Evolutionary conservation across 345 rosid genomes (phyloP).

Genomic region (Pistacia integerrima): DNA sequence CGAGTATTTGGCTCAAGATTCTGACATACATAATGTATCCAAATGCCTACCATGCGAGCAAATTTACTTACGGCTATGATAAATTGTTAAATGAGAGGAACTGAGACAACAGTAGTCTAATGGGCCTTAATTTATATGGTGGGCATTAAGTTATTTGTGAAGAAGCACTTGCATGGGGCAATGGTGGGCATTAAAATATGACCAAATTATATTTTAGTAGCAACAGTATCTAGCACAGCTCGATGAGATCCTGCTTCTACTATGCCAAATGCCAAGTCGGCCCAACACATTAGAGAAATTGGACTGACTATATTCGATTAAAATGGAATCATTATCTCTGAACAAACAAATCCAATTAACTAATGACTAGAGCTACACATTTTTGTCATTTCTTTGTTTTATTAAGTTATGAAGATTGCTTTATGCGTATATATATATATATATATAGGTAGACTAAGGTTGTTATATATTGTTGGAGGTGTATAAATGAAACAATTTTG

Average conservation of each 20-base stretch:
- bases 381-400: no score
- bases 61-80: no score
- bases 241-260: not conserved
- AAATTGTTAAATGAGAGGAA: no score
- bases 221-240: constrained; percentile 9
- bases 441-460: no score
- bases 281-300: not conserved
- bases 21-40: no score
- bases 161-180: not conserved
- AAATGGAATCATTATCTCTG: not conserved
- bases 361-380: no score
- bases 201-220: not conserved
- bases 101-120: no score
- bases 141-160: not conserved
- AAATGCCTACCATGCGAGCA: no score
- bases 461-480: no score
- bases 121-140: not conserved
- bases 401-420: no score
- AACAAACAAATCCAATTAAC: not conserved
- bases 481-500: not conserved
- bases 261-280: not conserved
- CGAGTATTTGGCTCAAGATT: not conserved
- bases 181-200: not conserved
- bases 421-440: no score
- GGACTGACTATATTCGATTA: not conserved